Evolutionary conservation across 495 filamentous ascomycete species (phyloP), one percentile per base, ranked within the genome.

Genomic region (Penicillium silybi): DNA sequence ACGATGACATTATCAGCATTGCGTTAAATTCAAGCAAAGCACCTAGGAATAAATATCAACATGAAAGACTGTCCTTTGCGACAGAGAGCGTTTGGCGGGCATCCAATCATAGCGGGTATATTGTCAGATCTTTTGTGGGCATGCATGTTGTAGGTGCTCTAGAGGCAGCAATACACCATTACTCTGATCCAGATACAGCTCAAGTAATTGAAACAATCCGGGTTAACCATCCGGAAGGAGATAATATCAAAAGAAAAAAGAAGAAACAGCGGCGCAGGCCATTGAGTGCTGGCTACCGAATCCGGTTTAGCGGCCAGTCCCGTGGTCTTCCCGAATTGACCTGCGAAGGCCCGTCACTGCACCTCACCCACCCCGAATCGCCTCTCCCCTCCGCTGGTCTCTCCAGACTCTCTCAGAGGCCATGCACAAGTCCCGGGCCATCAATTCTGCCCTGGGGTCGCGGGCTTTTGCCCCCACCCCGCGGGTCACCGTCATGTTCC

Each of bases 361-460:
- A 63, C 64, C 57, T 66, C 64, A 57, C 57, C 29, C 61, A 62
- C 58, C 57, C 50, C 62, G 56, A 67, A 61, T 63, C 58, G 61
- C 62, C 62, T 61, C 64, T 66, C 66, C 57, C 42, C 65, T 68
- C 64, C 50, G 59, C 52, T 62, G 62, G 61, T 65, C 61, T 65
- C 67, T 34, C 59, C 55, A 62, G 52, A 60, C 53, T 47, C 49
- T 53, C 57, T 65, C 53, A 67, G 67, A 72, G 69, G 68, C 64
- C 65, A 81, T 81, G 78, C 75, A 80, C 64, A 77, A 75, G 68
- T 73, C 69, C 61, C 72, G 68, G 66, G 64, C 69, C 57, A 64
- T 71, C 62, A 71, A 77, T 58, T 67, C 72, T 64, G 68, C 64
- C 65, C 60, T 75, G 46, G 73, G 70, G 58, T 65, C 69, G 41